phyloP scores from a whole-genome alignment of 768 basidiomycete genomes.

The Mycena vulgaris region DNA sequence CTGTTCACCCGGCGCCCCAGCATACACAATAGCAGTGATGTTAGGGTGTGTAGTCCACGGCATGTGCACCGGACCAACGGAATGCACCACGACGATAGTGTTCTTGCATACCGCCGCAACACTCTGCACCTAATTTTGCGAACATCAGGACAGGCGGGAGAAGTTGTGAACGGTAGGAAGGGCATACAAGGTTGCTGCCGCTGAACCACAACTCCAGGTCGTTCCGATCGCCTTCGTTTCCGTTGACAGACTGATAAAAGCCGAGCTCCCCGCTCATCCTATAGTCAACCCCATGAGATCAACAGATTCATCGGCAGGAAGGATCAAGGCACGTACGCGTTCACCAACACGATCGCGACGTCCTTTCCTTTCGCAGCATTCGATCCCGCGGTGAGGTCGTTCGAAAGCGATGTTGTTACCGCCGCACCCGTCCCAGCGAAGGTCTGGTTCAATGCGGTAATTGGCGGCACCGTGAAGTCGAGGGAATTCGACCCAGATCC shows the following conservation, averaged over 20 bases:
- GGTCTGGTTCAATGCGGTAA: slow-evolving; percentile 59
- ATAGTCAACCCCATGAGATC: slow-evolving; percentile 42
- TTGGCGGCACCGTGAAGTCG: slow-evolving; percentile 61
- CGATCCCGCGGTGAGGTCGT: slow-evolving; percentile 55
- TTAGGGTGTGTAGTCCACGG: slow-evolving; percentile 85
- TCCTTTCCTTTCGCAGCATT: slow-evolving; percentile 65
- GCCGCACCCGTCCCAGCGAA: slow-evolving; percentile 51
- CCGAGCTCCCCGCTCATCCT: slow-evolving; percentile 69
- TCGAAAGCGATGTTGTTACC: slow-evolving; percentile 60
- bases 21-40: slow-evolving; percentile 73
- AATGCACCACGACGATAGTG: slow-evolving; percentile 86
- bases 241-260: slow-evolving; percentile 72
- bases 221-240: slow-evolving; percentile 73
- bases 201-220: slow-evolving; percentile 73
- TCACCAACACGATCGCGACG: slow-evolving; percentile 73
- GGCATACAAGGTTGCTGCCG: slow-evolving; percentile 65
- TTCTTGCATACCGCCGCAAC: slow-evolving; percentile 81
- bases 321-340: slow-evolving; percentile 46
- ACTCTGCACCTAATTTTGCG: slow-evolving; percentile 60
- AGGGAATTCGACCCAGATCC: slow-evolving; percentile 66
- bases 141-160: slow-evolving; percentile 48
- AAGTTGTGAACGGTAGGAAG: not conserved
- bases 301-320: no score
- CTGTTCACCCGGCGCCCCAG: slow-evolving; percentile 78
- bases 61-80: slow-evolving; percentile 83